Evolutionary conservation across 2,329 filamentous ascomycete genomes (phyloP), one percentile per base, ranked within the genome.

Genomic region (Fusarium sp.): DNA sequence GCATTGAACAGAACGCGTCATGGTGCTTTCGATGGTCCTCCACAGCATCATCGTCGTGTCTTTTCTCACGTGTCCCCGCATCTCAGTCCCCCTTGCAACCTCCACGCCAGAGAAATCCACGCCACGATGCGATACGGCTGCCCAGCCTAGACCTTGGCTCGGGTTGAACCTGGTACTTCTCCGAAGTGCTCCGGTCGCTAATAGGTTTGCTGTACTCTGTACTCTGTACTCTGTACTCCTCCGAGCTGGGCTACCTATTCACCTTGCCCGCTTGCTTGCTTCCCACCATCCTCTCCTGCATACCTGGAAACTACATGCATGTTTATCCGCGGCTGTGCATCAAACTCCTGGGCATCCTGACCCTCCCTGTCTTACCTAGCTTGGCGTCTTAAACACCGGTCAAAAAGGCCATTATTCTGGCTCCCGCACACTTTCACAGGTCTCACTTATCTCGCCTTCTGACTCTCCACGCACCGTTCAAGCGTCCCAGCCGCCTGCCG

Each of bases 41-140:
- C 63, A 71, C 54, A 75, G 76, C 75, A 78, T 78, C 76, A 75
- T 74, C 62, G 58, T 63, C 55, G 61, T 64, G 50, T 66, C 61
- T 69, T 69, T 65, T 60, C 75, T 78, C 77, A 78, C 75, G 70
- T 78, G 77, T 78, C 77, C 77, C 77, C 77, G 77, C 77, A 78
- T 75, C 77, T 76, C 62, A 69, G 57, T 63, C 62, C 75, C 63
- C 64, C 58, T 70, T 76, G 68, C 74, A 70, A 73, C 73, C 76
- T 77, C 75, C 77, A 68, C 76, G 70, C 62, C 71, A 55, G 69
- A 63, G 57, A 62, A 44, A 70, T 50, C 69, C 72, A 68, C 75
- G 75, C 76, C 75, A 78, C 75, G 70, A 72, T 66, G 70, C 51
- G 74, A 76, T 77, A 68, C 68, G 60, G 70, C 70, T 74, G 65